Evolutionary conservation across 805 yeast species (phyloP).

Genomic region (Saccharomycopsis selenospora): DNA sequence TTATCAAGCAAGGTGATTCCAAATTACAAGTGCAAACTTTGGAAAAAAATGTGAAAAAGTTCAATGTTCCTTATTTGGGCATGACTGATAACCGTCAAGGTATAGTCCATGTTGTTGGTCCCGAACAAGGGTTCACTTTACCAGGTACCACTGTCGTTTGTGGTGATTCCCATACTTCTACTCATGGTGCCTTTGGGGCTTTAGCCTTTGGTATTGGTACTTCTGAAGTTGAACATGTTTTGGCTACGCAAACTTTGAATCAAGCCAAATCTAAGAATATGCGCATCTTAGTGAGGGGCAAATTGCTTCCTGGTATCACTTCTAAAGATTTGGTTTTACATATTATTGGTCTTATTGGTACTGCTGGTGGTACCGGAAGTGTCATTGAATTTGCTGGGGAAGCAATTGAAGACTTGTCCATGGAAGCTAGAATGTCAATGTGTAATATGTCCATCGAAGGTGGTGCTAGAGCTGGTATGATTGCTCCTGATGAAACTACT

Average conservation of each 20-base stretch:
- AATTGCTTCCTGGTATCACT: constrained; percentile 80
- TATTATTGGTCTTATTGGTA: constrained; percentile 93
- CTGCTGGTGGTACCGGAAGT: constrained; percentile 98
- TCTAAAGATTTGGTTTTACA: constrained; percentile 93
- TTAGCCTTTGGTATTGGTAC: constrained; percentile 99
- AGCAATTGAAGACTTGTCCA: constrained; percentile 81
- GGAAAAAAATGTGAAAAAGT: constrained; percentile 86
- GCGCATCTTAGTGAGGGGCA: constrained; percentile 83
- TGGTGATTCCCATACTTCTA: constrained; percentile 98
- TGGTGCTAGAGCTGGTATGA: constrained; percentile 99
- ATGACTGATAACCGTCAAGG: constrained; percentile 95
- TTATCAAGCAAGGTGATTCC: constrained; percentile 87
- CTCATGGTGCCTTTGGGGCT: constrained; percentile 98
- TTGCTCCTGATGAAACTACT: constrained; percentile 87
- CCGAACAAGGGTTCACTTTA: constrained; percentile 96
- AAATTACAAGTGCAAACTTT: constrained; percentile 86
- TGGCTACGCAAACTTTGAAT: constrained; percentile 94
- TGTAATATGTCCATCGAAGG: constrained; percentile 99
- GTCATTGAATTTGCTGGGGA: constrained; percentile 96
- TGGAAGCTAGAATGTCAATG: constrained; percentile 99
- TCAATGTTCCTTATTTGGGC: constrained; percentile 87
- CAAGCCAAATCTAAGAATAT: constrained; percentile 95
- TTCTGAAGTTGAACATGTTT: constrained; percentile 96
- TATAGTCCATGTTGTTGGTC: constrained; percentile 97
- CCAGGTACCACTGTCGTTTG: constrained; percentile 99